Percentiles rank a stretch among this genome's conserved stretches.
Conservation (phyloP, 2,329 filamentous ascomycete genomes). For the Penicillium sp. region DNA sequence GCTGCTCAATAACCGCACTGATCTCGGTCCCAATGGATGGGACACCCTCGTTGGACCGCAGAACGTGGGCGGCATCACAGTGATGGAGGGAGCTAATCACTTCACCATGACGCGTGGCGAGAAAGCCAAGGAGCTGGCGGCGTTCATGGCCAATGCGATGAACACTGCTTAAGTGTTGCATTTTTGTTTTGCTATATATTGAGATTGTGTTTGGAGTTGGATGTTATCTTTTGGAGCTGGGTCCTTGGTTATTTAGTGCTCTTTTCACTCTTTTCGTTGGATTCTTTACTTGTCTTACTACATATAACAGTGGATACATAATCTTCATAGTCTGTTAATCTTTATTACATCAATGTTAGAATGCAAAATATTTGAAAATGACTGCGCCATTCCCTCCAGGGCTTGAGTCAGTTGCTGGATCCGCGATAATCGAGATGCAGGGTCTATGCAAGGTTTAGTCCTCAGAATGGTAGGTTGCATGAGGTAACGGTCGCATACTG, state of each 20-base stretch:
- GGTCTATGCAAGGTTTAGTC: not conserved
- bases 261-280: not conserved
- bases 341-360: not conserved
- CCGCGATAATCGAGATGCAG: not conserved
- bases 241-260: not conserved
- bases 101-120: constrained; percentile 33
- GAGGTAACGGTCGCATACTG: not conserved
- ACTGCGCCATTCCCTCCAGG: not conserved
- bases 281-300: not conserved
- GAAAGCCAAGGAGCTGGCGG: constrained; percentile 29
- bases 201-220: not conserved
- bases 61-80: constrained; percentile 32
- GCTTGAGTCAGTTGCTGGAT: not conserved
- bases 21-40: constrained; percentile 48
- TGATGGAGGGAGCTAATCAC: constrained; percentile 34
- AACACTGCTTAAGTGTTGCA: constrained; percentile 12
- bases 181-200: constrained; percentile 1
- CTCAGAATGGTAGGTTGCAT: not conserved
- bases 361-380: not conserved
- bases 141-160: constrained; percentile 28
- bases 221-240: not conserved
- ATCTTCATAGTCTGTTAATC: not conserved
- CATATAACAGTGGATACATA: constrained; percentile 1
- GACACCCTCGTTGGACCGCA: constrained; percentile 40
- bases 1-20: constrained; percentile 45